A percentile compares a stretch with the other conserved stretches of the same genome.
These are phyloP conservation scores for Saccharum officinarum DNA, from an alignment of 176 grass and related monocot species.

Conservation along the genomic window DNA sequence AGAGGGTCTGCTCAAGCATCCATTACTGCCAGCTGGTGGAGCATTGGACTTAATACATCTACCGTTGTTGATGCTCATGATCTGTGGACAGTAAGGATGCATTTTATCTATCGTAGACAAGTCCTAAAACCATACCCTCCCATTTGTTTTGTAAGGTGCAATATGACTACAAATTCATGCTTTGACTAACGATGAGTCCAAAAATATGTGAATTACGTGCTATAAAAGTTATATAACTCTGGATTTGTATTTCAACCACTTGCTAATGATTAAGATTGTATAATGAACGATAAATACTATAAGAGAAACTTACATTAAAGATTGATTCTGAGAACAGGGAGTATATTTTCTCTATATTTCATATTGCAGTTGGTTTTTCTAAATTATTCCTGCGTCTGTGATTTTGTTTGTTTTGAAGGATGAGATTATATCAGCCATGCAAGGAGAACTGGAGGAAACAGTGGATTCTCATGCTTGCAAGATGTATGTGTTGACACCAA, in stretches of 20 bases:
- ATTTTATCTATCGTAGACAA: constrained; percentile 29
- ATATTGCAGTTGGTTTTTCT: neutral
- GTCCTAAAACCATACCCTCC: neutral
- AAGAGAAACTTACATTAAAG: neutral
- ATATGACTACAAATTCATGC: neutral
- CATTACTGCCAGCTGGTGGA: constrained; percentile 36
- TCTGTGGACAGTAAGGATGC: constrained; percentile 51
- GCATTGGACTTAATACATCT: constrained; percentile 38
- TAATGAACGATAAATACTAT: neutral
- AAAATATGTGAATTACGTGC: neutral
- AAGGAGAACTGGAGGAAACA: constrained; percentile 23
- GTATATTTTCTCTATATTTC: neutral
- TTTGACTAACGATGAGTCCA: neutral
- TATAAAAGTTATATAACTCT: neutral
- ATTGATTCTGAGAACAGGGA: neutral
- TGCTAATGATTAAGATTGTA: neutral
- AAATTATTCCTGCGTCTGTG: neutral
- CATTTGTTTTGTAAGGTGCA: neutral
- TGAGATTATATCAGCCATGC: constrained; percentile 26
- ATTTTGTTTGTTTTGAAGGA: constrained; percentile 32
- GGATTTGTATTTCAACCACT: neutral
- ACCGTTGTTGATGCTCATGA: constrained; percentile 44
- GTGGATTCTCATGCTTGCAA: constrained; percentile 44
- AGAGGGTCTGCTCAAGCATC: constrained; percentile 28
- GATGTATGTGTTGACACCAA: constrained; percentile 45